Base-by-base conservation (phyloP, 2,329 filamentous ascomycete species). In the Epichloe uncinata region DNA sequence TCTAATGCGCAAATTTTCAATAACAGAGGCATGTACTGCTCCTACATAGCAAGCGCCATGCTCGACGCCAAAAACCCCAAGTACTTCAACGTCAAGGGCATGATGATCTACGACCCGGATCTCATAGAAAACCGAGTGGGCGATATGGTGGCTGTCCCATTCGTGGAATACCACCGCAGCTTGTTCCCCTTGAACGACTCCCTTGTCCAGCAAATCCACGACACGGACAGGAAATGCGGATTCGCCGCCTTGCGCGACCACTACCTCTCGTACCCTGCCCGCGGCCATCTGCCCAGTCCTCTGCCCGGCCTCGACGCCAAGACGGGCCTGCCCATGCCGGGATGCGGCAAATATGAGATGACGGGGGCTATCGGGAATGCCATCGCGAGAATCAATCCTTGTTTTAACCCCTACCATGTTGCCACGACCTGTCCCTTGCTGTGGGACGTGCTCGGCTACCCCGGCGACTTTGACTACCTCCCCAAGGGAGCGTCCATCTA, bases 401-500 rank as follows among this genome's bases (percentile, higher is more conserved):
- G 86, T 69, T 90, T 82, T 66, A 77, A 87, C 61, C 68, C 84
- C 30, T 89, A 88, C 67, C 75, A 83, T 45, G 73, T 89, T 13
- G 77, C 78, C 7, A 79, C 77, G 2, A 85, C 81, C 9, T 90
- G 85, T 60, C 85, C 85, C 1, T 57, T 84, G 7, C 71, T 81
- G 7, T 87, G 79, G 77, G 83, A 88, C 55, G 68, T 87, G 0
- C 72, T 89, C 3, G 83, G 82, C 37, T 84, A 1, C 84, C 68
- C 84, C 0, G 81, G 81, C 13, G 75, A 73, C 1, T 60, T 65
- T 18, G 87, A 87, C 62, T 60, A 77, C 0, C 81, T 84, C 0
- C 69, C 67, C 0, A 82, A 82, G 5, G 73, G 79, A 12, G 54
- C 56, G 0, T 63, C 64, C 0, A 68, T 87, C 51, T 83, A 86